phyloP scores from a whole-genome alignment of 352 stramenopile species.

The Globisporangium cylindrosporum region DNA sequence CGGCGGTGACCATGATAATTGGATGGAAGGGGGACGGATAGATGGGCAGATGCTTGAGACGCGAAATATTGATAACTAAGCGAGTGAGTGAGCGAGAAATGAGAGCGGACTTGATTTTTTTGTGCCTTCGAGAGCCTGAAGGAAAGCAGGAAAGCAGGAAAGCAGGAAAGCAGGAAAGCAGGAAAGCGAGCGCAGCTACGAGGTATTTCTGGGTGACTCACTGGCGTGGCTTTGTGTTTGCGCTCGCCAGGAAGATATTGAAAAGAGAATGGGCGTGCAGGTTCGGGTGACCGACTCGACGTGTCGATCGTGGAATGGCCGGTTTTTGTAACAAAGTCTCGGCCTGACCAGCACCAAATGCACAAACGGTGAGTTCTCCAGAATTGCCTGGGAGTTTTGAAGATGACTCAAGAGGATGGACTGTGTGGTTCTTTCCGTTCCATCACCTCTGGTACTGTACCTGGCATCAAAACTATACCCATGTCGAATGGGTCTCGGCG shows the following conservation, averaged over 20 bases:
- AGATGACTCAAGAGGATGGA: no score
- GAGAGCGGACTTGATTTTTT: background rate
- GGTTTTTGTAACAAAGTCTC: no score
- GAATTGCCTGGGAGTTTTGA: background rate
- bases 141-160: background rate
- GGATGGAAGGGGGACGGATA: background rate
- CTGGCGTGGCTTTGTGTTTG: background rate
- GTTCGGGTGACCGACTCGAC: background rate
- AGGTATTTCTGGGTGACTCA: background rate
- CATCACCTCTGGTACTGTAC: background rate
- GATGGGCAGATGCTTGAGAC: conserved; percentile 29
- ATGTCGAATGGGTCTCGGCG: background rate
- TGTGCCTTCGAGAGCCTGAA: background rate
- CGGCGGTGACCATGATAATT: background rate
- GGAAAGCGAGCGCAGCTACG: background rate
- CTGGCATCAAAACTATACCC: background rate
- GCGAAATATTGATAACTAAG: conserved; percentile 29
- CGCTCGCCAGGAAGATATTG: background rate
- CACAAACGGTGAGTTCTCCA: background rate
- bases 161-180: background rate
- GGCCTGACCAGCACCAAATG: no score
- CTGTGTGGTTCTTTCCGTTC: background rate
- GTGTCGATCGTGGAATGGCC: background rate
- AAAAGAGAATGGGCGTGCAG: background rate
- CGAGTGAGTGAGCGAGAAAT: background rate